Evolutionary conservation across 2,329 filamentous ascomycete species (phyloP), one percentile per base, ranked within the genome.

Genomic region (Xylariaceae sp.): DNA sequence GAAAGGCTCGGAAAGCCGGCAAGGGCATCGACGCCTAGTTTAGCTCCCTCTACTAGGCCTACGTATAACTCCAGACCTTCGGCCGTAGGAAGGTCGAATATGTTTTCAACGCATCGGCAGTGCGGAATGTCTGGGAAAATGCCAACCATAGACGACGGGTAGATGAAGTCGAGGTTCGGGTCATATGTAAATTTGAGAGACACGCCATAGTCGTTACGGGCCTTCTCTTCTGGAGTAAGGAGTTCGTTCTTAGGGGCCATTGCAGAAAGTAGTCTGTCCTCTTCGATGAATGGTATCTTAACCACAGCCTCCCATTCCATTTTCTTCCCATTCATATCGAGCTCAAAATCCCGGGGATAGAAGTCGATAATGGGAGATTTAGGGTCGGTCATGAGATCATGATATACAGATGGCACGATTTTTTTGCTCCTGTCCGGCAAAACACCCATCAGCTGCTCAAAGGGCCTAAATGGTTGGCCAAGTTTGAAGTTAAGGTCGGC

Each of bases 291-390:
- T 0, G 94, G 94, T 67, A 99, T 99, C 73, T 97, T 99, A 60
- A 99, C 92, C 30, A 99, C 93, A 23, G 94, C 94, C 70, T 99
- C 94, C 94, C 94, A 99, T 60, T 99, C 95, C 89, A 96, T 95
- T 77, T 96, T 99, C 78, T 99, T 99, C 55, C 94, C 95, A 65
- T 99, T 97, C 94, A 99, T 97, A 70, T 99, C 95, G 33, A 99
- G 80, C 61, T 95, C 91, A 67, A 99, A 99, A 65, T 99, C 94
- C 64, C 93, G 84, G 2, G 94, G 94, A 67, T 99, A 99, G 71
- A 99, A 99, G 70, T 99, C 94, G 67, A 96, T 89, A 70, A 99
- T 99, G 2, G 94, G 92, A 13, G 93, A 97, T 13, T 89, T 83
- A 2, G 88, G 81, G 50, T 89, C 89, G 1, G 91, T 97, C 94